Conservation (phyloP, 345 rosid species). For the Populus nigra region DNA sequence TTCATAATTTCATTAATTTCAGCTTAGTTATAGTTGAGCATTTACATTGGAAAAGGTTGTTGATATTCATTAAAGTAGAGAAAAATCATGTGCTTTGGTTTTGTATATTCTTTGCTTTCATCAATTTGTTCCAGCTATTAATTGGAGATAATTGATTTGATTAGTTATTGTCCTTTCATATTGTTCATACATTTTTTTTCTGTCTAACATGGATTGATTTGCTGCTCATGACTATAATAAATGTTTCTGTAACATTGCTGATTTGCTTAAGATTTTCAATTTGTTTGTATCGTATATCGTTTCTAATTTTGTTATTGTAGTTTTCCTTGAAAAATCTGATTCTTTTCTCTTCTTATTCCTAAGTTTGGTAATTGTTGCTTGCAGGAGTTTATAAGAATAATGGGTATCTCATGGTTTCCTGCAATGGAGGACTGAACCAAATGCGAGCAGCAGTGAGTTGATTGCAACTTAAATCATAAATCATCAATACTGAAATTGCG, state of each 20-base stretch:
- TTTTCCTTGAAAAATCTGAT: constrained; percentile 4
- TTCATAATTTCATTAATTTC: not conserved
- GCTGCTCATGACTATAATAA: not conserved
- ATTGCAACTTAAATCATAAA: constrained; percentile 4
- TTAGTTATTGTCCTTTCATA: not conserved
- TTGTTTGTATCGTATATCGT: not conserved
- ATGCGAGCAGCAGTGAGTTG: constrained; percentile 95
- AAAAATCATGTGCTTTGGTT: not conserved
- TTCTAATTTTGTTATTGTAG: not conserved
- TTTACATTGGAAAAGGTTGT: not conserved
- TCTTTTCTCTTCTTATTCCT: not conserved
- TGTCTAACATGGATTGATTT: not conserved
- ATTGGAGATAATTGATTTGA: not conserved
- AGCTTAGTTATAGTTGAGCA: not conserved
- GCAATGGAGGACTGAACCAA: constrained; percentile 99
- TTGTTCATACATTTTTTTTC: not conserved
- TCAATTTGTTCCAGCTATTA: not conserved
- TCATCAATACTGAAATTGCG: not conserved
- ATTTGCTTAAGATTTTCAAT: not conserved
- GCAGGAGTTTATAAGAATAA: constrained; percentile 81
- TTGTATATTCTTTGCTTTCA: not conserved
- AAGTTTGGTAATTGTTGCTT: constrained; percentile 11
- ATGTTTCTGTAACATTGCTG: not conserved
- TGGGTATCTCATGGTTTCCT: constrained; percentile 91
- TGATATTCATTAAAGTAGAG: constrained; percentile 1